phyloP scores from a whole-genome alignment of 257 asterid species.

The Pogostemon cablin region DNA sequence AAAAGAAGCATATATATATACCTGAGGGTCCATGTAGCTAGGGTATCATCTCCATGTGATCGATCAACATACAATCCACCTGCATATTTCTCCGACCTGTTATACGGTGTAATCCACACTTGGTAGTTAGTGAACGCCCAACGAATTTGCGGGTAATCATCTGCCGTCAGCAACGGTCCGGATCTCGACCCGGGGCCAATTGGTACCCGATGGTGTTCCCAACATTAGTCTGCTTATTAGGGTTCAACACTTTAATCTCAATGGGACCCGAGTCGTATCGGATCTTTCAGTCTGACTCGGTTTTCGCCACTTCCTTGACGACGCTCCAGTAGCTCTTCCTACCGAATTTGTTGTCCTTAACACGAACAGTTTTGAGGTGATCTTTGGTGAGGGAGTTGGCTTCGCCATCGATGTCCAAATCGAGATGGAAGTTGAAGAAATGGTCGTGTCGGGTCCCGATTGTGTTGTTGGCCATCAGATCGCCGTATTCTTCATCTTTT shows the following conservation, averaged over 20 bases:
- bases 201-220: constrained; percentile 46
- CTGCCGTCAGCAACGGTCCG: constrained; percentile 27
- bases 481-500: constrained; percentile 36
- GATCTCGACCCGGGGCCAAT: constrained; percentile 32
- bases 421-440: constrained; percentile 42
- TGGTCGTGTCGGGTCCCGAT: constrained; percentile 41
- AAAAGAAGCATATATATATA: background rate
- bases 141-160: constrained; percentile 39
- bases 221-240: constrained; percentile 41
- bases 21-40: constrained; percentile 47
- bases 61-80: constrained; percentile 42
- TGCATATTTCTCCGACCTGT: constrained; percentile 47
- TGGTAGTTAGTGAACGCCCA: constrained; percentile 41
- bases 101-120: constrained; percentile 55
- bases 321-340: constrained; percentile 47
- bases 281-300: constrained; percentile 46
- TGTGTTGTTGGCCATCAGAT: constrained; percentile 37
- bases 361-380: constrained; percentile 16
- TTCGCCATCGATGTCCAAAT: constrained; percentile 45
- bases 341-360: background rate
- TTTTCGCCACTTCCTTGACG: constrained; percentile 36
- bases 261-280: constrained; percentile 26
- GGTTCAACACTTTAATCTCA: constrained; percentile 43
- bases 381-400: constrained; percentile 37
- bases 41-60: constrained; percentile 44